Evolutionary conservation across 2,329 filamentous ascomycete genomes (phyloP).

Genomic region (Alternaria incomplexa): DNA sequence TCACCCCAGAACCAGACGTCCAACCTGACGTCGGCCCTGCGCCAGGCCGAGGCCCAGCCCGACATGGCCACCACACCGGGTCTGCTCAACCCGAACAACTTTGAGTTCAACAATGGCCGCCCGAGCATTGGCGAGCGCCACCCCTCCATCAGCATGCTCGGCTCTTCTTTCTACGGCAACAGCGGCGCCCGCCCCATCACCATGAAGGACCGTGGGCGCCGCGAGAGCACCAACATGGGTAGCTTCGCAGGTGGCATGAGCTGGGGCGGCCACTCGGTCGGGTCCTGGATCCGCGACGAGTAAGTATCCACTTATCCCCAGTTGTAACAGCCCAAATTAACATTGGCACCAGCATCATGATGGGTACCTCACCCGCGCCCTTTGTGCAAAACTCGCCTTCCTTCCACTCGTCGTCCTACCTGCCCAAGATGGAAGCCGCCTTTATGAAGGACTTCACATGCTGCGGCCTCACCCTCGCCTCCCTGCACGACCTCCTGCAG

Average conservation of each 20-base stretch:
- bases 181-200: constrained; percentile 66
- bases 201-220: constrained; percentile 61
- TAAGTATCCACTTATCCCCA: constrained; percentile 62
- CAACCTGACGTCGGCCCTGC: constrained; percentile 67
- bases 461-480: constrained; percentile 87
- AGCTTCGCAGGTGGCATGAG: constrained; percentile 82
- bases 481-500: constrained; percentile 91
- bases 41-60: constrained; percentile 52
- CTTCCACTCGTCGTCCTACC: constrained; percentile 93
- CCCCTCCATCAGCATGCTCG: constrained; percentile 59
- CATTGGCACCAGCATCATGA: constrained; percentile 74
- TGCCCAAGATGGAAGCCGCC: constrained; percentile 94
- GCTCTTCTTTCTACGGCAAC: constrained; percentile 59
- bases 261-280: constrained; percentile 95
- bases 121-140: constrained; percentile 54
- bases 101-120: constrained; percentile 39
- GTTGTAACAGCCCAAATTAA: constrained; percentile 28
- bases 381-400: constrained; percentile 83
- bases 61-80: constrained; percentile 47
- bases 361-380: constrained; percentile 94
- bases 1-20: constrained; percentile 68
- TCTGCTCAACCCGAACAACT: constrained; percentile 47
- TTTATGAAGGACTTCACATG: constrained; percentile 98
- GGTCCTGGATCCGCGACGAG: constrained; percentile 98
- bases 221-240: constrained; percentile 66